phyloP scores from a whole-genome alignment of 306 rosid species.

The Cicer arietinum region DNA sequence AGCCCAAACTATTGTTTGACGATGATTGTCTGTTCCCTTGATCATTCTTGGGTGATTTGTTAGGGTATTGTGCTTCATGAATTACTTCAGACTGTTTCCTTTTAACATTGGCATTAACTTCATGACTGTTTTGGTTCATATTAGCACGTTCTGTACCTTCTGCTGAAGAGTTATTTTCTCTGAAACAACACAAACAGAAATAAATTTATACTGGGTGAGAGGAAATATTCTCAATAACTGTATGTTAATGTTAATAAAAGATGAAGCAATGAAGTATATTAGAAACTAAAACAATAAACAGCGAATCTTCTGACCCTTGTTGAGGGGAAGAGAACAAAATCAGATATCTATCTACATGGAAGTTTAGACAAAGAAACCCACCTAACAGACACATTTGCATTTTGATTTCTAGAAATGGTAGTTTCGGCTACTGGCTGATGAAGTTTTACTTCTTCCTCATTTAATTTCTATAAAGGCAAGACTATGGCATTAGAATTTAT shows the following conservation, averaged over 20 bases:
- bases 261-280: neutral
- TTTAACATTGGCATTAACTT: conserved; percentile 59
- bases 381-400: conserved; percentile 60
- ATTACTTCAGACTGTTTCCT: conserved; percentile 62
- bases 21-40: conserved; percentile 48
- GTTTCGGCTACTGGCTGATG: conserved; percentile 56
- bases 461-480: conserved; percentile 71
- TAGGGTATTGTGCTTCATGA: conserved; percentile 54
- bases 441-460: conserved; percentile 60
- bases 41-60: conserved; percentile 61
- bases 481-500: conserved; percentile 44
- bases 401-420: conserved; percentile 53
- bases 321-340: neutral
- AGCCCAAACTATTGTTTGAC: conserved; percentile 51
- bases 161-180: conserved; percentile 59
- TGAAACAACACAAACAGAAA: conserved; percentile 48
- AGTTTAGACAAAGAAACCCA: conserved; percentile 41
- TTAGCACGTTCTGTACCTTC: conserved; percentile 53
- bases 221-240: neutral
- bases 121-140: conserved; percentile 25
- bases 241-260: neutral
- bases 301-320: conserved; percentile 10
- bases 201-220: neutral
- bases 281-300: conserved; percentile 9
- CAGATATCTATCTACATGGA: neutral